phyloP scores from a whole-genome alignment of 208 protist genomes.

The Trypanosoma lewisi region DNA sequence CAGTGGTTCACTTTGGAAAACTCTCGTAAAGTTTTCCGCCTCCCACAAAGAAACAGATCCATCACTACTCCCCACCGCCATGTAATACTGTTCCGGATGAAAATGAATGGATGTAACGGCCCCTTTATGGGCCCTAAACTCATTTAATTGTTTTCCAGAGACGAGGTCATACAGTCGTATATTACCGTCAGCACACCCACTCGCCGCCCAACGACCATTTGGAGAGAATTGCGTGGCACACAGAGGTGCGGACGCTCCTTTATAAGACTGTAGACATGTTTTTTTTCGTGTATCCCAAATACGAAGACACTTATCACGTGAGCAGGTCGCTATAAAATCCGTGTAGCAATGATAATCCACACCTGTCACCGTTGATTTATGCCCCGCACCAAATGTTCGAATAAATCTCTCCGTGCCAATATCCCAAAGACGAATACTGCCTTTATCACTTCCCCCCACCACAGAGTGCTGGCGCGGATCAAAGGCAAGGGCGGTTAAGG shows the following conservation, averaged over 20 bases:
- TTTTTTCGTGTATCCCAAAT: constrained; percentile 88
- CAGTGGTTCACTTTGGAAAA: constrained; percentile 50
- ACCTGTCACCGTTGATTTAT: constrained; percentile 64
- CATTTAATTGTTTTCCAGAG: constrained; percentile 40
- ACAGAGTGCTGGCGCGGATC: constrained; percentile 51
- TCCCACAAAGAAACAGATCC: constrained; percentile 78
- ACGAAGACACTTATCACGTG: constrained; percentile 69
- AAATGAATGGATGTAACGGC: constrained; percentile 82
- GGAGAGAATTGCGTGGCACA: constrained; percentile 73
- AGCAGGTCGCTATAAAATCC: constrained; percentile 68
- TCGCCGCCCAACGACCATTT: constrained; percentile 64
- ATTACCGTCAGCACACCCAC: constrained; percentile 63
- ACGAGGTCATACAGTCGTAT: constrained; percentile 76
- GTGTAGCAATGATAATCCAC: constrained; percentile 60
- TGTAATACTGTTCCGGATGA: constrained; percentile 67
- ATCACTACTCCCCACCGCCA: constrained; percentile 70
- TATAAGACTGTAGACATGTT: constrained; percentile 68
- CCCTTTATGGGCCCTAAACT: constrained; percentile 54
- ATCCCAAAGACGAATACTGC: constrained; percentile 70
- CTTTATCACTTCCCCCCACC: constrained; percentile 58
- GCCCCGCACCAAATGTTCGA: constrained; percentile 56
- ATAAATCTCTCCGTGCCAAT: constrained; percentile 51
- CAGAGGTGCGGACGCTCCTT: constrained; percentile 50
- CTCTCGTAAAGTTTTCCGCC: constrained; percentile 51
- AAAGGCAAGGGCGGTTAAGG: constrained; percentile 68